A percentile compares a stretch with the other conserved stretches of the same genome.
phyloP scores from a whole-genome alignment of 2,329 filamentous ascomycete species.

The Cercospora berteroae region DNA sequence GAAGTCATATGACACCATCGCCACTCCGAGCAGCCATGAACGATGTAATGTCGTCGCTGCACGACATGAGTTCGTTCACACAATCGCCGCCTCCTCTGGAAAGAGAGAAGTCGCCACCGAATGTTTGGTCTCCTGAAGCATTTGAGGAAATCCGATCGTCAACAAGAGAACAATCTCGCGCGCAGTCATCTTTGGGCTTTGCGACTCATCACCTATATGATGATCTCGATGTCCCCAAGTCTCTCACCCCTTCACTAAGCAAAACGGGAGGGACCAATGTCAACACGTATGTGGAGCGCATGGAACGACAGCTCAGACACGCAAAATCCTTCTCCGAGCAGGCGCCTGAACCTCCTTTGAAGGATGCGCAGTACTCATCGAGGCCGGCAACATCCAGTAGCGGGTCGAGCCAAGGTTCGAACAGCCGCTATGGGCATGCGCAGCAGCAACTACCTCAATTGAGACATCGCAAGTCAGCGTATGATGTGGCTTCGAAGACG shows the following conservation, averaged over 20 bases:
- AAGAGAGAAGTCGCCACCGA: conserved; percentile 57
- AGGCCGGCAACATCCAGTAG: conserved; percentile 33
- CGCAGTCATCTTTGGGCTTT: conserved; percentile 74
- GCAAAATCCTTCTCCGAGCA: conserved; percentile 58
- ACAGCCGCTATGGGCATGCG: conserved; percentile 39
- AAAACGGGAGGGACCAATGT: conserved; percentile 64
- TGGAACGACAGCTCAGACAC: conserved; percentile 77
- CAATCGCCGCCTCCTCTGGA: conserved; percentile 48
- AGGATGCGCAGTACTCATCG: conserved; percentile 31
- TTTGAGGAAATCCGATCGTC: conserved; percentile 61
- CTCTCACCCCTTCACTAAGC: conserved; percentile 49
- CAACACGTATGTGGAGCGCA: conserved; percentile 83
- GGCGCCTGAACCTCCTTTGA: conserved; percentile 35
- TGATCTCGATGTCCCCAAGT: conserved; percentile 46
- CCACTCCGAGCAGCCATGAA: conserved; percentile 95
- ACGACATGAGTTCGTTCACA: conserved; percentile 71
- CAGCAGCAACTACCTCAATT: conserved; percentile 42
- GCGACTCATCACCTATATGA: conserved; percentile 39
- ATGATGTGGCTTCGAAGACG: conserved; percentile 67
- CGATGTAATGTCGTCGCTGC: conserved; percentile 91
- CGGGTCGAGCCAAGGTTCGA: conserved; percentile 31
- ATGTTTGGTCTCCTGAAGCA: conserved; percentile 88
- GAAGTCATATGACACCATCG: conserved; percentile 66
- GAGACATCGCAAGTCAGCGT: conserved; percentile 69
- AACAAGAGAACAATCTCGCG: conserved; percentile 66